Base-by-base conservation (phyloP, 208 protist genomes). In the Acanthamoeba healyi region DNA sequence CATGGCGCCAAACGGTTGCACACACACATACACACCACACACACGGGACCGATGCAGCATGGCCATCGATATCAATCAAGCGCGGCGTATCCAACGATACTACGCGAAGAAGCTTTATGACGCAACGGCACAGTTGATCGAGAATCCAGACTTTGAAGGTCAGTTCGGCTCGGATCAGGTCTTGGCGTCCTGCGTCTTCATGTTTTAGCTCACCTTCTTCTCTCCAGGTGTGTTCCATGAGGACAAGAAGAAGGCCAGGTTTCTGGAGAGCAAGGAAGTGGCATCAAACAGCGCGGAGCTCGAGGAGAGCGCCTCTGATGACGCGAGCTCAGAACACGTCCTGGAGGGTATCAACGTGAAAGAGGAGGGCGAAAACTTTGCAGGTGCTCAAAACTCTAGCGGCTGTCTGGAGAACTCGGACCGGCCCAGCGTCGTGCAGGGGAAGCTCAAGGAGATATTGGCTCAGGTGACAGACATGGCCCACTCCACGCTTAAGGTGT, bases 241-340 rank as follows among this genome's bases (percentile, higher is more conserved):
- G 70, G 70, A 81, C 40, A 81, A 46, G 38, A 81, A 81, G 36
- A 81, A 49, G 70, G 70, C 70, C 14, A 40, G n/a, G 70, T 81
- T 81, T 26, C 19, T 46, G 19, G 70, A 81, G 61, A 29, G 61
- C 61, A 46, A 81, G 14, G 36, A 26, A 1, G 24, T n/a, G 22
- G 10, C 61, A n/a, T n/a, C n/a, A n/a, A n/a, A n/a, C n/a, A n/a
- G n/a, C n/a, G n/a, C n/a, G n/a, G n/a, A n/a, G n/a, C n/a, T n/a
- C n/a, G n/a, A n/a, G n/a, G n/a, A n/a, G n/a, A n/a, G n/a, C n/a
- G n/a, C n/a, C n/a, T n/a, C n/a, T n/a, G n/a, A n/a, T n/a, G n/a
- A n/a, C n/a, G n/a, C n/a, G n/a, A n/a, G n/a, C n/a, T n/a, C n/a
- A n/a, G n/a, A n/a, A n/a, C n/a, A n/a, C n/a, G n/a, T n/a, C n/a